Conservation (phyloP, 768 basidiomycete species). For the Royoungia palumana region DNA sequence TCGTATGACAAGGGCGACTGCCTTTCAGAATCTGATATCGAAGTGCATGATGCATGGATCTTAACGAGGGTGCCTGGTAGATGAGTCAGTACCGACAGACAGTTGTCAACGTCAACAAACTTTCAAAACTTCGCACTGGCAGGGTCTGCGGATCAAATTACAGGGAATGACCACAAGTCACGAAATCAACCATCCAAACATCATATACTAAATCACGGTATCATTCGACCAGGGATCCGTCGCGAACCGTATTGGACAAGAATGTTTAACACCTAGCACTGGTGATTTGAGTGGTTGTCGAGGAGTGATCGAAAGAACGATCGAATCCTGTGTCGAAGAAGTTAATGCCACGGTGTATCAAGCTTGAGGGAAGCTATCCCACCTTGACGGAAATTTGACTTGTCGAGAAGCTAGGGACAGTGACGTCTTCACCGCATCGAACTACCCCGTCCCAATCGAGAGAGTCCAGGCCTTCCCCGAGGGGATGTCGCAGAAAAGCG, state of each 20-base stretch:
- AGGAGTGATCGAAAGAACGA: constrained; percentile 49
- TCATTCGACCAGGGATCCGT: constrained; percentile 50
- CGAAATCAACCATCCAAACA: neutral
- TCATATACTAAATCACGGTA: constrained; percentile 1
- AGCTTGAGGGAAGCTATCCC: constrained; percentile 7
- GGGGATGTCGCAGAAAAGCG: constrained; percentile 4
- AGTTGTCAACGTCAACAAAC: neutral
- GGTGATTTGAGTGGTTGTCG: constrained; percentile 36
- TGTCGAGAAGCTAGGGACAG: constrained; percentile 45
- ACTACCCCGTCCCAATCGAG: constrained; percentile 65
- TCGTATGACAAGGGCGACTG: no score
- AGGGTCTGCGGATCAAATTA: neutral
- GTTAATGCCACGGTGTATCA: neutral
- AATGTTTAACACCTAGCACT: constrained; percentile 37
- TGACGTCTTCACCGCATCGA: constrained; percentile 34
- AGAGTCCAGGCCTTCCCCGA: constrained; percentile 34
- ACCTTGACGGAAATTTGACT: constrained; percentile 51
- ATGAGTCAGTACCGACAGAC: neutral
- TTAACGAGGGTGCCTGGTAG: no score
- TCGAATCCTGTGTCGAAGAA: constrained; percentile 47
- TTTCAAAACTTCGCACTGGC: neutral
- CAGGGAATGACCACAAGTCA: neutral
- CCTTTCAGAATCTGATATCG: no score
- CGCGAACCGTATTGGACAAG: constrained; percentile 53
- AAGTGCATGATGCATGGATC: no score